Evolutionary conservation across 192 early-diverging fungal species (phyloP).

Genomic region (Linnemannia elongata): DNA sequence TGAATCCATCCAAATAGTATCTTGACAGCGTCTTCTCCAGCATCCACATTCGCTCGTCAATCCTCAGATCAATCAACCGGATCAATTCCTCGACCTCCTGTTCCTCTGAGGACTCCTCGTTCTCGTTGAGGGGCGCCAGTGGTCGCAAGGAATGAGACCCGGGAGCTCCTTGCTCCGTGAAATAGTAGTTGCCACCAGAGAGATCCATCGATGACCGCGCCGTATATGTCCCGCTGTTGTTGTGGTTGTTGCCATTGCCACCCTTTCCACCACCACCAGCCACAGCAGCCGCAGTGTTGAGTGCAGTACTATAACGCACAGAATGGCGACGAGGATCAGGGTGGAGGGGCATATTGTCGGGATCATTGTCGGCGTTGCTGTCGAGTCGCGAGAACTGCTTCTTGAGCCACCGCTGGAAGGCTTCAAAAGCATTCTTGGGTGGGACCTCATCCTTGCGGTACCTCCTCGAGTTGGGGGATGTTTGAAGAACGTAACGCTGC

Average conservation of each 20-base stretch:
- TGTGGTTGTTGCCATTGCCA: background rate
- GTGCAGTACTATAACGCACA: slow-evolving; percentile 15
- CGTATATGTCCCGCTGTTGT: background rate
- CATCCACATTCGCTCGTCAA: slow-evolving; percentile 56
- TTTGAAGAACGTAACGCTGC: slow-evolving; percentile 50
- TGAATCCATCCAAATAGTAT: slow-evolving; percentile 52
- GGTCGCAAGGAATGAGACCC: slow-evolving; percentile 27
- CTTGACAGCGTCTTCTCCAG: slow-evolving; percentile 41
- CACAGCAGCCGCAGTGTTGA: slow-evolving; percentile 8
- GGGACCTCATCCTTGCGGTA: background rate
- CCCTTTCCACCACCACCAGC: background rate
- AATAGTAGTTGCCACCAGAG: slow-evolving; percentile 23
- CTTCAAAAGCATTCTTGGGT: background rate
- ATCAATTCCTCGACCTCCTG: slow-evolving; percentile 47
- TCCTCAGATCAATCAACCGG: slow-evolving; percentile 46
- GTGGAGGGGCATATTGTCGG: slow-evolving; percentile 26
- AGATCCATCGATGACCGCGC: slow-evolving; percentile 27
- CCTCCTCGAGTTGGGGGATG: slow-evolving; percentile 40
- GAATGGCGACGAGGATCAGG: slow-evolving; percentile 21
- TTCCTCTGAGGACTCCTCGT: slow-evolving; percentile 14
- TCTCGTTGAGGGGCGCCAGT: slow-evolving; percentile 26
- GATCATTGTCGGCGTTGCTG: slow-evolving; percentile 28
- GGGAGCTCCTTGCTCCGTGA: slow-evolving; percentile 42
- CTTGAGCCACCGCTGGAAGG: background rate
- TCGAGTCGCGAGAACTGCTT: slow-evolving; percentile 18